Conservation (phyloP, 768 basidiomycete species). For the Xerocomellus chrysenteron region DNA sequence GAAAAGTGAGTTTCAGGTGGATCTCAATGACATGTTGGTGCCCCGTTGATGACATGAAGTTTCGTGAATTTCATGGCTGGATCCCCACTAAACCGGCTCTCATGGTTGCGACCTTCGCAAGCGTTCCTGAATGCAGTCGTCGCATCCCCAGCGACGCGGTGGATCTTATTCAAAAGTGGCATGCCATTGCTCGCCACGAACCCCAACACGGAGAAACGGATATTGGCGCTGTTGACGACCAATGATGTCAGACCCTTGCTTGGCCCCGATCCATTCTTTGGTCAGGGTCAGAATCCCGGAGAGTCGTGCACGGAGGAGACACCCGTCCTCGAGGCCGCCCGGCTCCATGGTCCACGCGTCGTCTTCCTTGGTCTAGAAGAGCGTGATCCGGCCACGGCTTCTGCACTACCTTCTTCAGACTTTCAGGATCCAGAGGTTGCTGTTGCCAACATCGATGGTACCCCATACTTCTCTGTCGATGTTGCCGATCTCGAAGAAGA, state of each 20-base stretch:
- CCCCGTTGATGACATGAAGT: slow-evolving; percentile 29
- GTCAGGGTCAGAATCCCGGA: slow-evolving; percentile 56
- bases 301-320: slow-evolving; percentile 25
- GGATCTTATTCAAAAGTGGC: slow-evolving; percentile 76
- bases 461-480: slow-evolving; percentile 84
- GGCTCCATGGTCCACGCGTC: slow-evolving; percentile 57
- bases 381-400: slow-evolving; percentile 39
- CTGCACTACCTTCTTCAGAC: slow-evolving; percentile 64
- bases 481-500: slow-evolving; percentile 51
- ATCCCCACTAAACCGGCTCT: slow-evolving; percentile 76
- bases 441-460: slow-evolving; percentile 67
- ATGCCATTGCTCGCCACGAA: slow-evolving; percentile 57
- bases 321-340: slow-evolving; percentile 49
- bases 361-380: slow-evolving; percentile 85
- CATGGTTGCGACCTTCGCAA: slow-evolving; percentile 76
- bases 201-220: slow-evolving; percentile 31
- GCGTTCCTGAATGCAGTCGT: slow-evolving; percentile 75
- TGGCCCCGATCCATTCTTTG: slow-evolving; percentile 67
- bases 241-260: slow-evolving; percentile 63
- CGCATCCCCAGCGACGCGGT: slow-evolving; percentile 57
- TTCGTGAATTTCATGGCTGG: slow-evolving; percentile 53
- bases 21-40: not conserved
- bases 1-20: slow-evolving; percentile 28
- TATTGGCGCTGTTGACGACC: slow-evolving; percentile 57
- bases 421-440: slow-evolving; percentile 56